Conservation (phyloP, 768 basidiomycete genomes). For the Leccinum boreale region DNA sequence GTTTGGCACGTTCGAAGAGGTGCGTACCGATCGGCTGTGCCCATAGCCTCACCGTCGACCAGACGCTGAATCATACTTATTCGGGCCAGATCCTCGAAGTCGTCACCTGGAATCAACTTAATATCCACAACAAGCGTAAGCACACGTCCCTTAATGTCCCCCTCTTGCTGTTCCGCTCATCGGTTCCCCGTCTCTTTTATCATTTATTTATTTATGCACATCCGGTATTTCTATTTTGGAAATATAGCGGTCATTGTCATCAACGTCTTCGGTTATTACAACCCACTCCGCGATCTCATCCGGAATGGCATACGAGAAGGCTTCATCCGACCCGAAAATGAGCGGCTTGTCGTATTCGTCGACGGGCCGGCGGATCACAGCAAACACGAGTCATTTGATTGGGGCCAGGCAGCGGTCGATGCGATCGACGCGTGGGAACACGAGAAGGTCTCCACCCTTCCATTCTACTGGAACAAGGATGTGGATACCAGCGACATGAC, state of each 20-base stretch:
- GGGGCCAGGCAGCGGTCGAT: conserved; percentile 68
- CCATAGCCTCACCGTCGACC: background rate
- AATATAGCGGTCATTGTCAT: conserved; percentile 72
- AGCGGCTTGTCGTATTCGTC: conserved; percentile 65
- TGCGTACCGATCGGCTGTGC: background rate
- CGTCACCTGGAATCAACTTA: conserved; percentile 91
- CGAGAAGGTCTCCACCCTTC: conserved; percentile 25
- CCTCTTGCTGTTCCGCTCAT: background rate
- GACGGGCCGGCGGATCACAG: conserved; percentile 59
- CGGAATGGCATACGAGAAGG: conserved; percentile 62
- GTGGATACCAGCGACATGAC: conserved; percentile 34
- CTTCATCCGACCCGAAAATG: conserved; percentile 67
- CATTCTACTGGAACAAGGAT: conserved; percentile 52
- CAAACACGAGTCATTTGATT: conserved; percentile 64
- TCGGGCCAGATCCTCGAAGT: conserved; percentile 74
- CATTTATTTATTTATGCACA: background rate
- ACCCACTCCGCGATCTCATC: conserved; percentile 77
- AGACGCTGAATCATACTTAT: background rate
- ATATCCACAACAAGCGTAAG: conserved; percentile 82
- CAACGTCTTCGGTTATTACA: conserved; percentile 83
- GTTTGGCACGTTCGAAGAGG: conserved; percentile 95
- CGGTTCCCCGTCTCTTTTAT: background rate
- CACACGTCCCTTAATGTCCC: conserved; percentile 3
- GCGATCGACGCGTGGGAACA: conserved; percentile 62
- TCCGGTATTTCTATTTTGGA: background rate